Evolutionary conservation across 2,329 filamentous ascomycete species (phyloP), one percentile per base, ranked within the genome.

Genomic region (Periconia sp.): DNA sequence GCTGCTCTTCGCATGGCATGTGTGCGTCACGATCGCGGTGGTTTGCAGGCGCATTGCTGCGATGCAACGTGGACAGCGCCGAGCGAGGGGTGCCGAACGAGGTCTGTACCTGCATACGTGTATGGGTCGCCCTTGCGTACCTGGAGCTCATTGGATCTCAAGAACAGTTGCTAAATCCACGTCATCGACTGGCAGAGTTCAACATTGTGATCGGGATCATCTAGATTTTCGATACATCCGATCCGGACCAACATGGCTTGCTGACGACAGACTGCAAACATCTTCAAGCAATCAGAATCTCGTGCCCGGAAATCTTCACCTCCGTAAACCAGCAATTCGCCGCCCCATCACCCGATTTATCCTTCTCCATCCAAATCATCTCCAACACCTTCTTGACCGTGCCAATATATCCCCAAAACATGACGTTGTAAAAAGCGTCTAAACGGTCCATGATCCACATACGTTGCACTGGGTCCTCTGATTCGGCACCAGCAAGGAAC

Each of bases 401-500:
- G n/a, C 62, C 62, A 11, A 75, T 54, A 41, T 73, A 74, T 0
- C 72, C 72, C 72, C 72, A 75, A 23, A 68, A 72, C 68, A 74
- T 66, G 11, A 66, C 56, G 3, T 62, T 57, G 54, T 70, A 75
- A 2, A 74, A 54, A 8, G 58, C 57, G n/a, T 70, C 63, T 15
- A 75, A 57, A 2, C 79, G 77, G 48, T 78, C 72, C 63, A 82
- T 70, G n/a, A 81, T 76, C 82, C 82, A 84, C 2, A 69, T 73
- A 40, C 82, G 74, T 52, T 78, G 78, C 35, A 73, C 69, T 0
- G 71, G 66, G 49, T 81, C 76, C 41, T 76, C 75, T 3, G 80
- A 79, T 60, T 85, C 82, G 0, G 82, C 82, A 1, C 83, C 83
- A 2, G 81, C 81, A 30, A 85, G 77, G 57, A 85, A 85, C 0